Percentiles rank a stretch among this genome's conserved stretches.
These are phyloP conservation scores for Bassia scoparia DNA, from an alignment of 148 eudicot genomes.

Conservation along the genomic window DNA sequence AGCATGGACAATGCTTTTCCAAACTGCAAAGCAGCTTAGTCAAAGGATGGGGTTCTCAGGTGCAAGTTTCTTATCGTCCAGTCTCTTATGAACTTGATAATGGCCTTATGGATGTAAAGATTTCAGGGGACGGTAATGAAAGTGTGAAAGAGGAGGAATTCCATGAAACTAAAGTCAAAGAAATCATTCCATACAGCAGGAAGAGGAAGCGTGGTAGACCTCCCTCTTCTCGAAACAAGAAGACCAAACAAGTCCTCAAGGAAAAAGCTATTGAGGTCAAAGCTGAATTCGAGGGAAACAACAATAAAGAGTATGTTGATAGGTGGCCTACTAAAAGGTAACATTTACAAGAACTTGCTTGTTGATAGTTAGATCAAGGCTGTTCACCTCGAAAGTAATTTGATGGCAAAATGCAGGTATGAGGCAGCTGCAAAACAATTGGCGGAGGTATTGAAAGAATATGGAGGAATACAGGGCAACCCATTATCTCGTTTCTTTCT, in stretches of 20 bases:
- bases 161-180: conserved; percentile 20
- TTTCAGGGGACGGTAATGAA: conserved; percentile 22
- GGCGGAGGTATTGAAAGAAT: conserved; percentile 57
- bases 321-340: conserved; percentile 42
- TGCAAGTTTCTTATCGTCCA: conserved; percentile 25
- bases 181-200: conserved; percentile 18
- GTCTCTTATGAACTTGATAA: conserved; percentile 12
- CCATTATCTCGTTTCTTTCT: conserved; percentile 65
- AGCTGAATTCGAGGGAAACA: conserved; percentile 10
- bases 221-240: conserved; percentile 20
- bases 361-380: not conserved
- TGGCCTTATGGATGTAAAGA: conserved; percentile 27
- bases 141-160: conserved; percentile 21
- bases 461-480: conserved; percentile 47
- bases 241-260: conserved; percentile 11
- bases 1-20: conserved; percentile 27
- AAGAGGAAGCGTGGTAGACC: conserved; percentile 29
- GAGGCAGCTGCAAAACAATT: conserved; percentile 57
- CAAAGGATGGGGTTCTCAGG: conserved; percentile 35
- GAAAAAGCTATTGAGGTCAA: conserved; percentile 5
- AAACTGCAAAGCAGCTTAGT: conserved; percentile 24
- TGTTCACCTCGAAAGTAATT: conserved; percentile 13
- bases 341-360: not conserved
- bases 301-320: conserved; percentile 15
- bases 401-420: conserved; percentile 47